These are phyloP conservation scores for Giardia muris DNA, from an alignment of 208 protist species.

Conservation along the genomic window DNA sequence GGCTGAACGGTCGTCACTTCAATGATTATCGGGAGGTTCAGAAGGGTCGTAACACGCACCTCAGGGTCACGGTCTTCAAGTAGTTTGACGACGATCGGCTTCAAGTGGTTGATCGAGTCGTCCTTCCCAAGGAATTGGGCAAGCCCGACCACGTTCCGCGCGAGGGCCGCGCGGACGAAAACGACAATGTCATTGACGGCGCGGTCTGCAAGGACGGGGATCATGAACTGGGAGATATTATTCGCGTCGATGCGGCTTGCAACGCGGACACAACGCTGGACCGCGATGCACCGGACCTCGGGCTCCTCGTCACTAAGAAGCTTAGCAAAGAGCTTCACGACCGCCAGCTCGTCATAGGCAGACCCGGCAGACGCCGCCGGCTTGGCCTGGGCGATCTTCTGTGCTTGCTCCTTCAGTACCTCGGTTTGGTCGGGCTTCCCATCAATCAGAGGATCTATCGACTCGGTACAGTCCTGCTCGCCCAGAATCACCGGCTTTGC, in stretches of 20 bases:
- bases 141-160: not conserved
- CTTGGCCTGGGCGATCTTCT: not conserved
- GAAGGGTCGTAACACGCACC: not conserved
- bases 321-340: not conserved
- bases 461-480: not conserved
- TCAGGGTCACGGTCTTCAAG: conserved; percentile 17
- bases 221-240: not conserved
- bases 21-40: not conserved
- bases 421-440: not conserved
- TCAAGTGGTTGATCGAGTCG: not conserved
- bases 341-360: not conserved
- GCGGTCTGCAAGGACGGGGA: not conserved
- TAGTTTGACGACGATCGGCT: not conserved
- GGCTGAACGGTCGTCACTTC: not conserved
- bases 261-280: conserved; percentile 18
- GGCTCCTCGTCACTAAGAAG: not conserved
- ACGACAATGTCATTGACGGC: not conserved
- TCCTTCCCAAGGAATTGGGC: not conserved
- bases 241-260: not conserved
- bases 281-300: not conserved
- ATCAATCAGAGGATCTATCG: not conserved
- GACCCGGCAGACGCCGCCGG: not conserved
- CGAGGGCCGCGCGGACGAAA: conserved; percentile 11
- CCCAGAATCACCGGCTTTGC: not conserved
- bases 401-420: not conserved